Conservation (phyloP, 768 basidiomycete genomes). For the Boletus tomentosulus region DNA sequence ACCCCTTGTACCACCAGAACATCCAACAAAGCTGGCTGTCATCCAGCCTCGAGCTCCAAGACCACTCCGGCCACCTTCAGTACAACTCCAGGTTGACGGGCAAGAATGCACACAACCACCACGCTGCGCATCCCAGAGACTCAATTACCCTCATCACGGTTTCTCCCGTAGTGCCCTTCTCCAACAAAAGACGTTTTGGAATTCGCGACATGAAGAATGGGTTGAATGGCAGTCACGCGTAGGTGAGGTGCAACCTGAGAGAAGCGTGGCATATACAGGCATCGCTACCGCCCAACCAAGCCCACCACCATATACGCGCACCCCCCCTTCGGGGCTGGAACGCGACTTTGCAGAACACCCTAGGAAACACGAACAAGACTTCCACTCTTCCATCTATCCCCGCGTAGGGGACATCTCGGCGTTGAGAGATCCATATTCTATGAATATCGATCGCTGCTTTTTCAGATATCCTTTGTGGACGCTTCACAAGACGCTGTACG, state of each 20-base stretch:
- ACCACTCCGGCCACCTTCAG: slow-evolving; percentile 17
- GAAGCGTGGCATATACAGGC: slow-evolving; percentile 27
- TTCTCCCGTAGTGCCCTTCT: slow-evolving; percentile 57
- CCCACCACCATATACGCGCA: slow-evolving; percentile 18
- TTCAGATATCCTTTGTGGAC: slow-evolving; percentile 58
- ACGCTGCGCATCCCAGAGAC: slow-evolving; percentile 30
- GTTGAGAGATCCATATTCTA: slow-evolving; percentile 54
- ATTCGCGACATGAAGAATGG: slow-evolving; percentile 50
- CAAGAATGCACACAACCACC: slow-evolving; percentile 2
- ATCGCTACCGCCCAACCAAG: slow-evolving; percentile 9
- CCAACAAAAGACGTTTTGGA: slow-evolving; percentile 63
- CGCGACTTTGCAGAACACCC: slow-evolving; percentile 21
- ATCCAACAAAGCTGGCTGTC: slow-evolving; percentile 14
- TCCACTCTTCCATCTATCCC: slow-evolving; percentile 41
- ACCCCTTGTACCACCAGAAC: slow-evolving; percentile 11
- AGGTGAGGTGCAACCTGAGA: slow-evolving; percentile 1
- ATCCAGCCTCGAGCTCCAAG: slow-evolving; percentile 18
- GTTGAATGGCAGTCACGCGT: slow-evolving; percentile 31
- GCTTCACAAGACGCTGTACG: slow-evolving; percentile 61
- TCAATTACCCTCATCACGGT: slow-evolving; percentile 53
- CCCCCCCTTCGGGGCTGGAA: slow-evolving; percentile 29
- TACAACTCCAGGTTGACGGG: slow-evolving; percentile 1
- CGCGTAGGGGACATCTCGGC: slow-evolving; percentile 59
- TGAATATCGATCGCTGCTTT: slow-evolving; percentile 57
- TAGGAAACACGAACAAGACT: slow-evolving; percentile 9